Base-by-base conservation (phyloP, 768 basidiomycete genomes). In the Arthromyces matolae region DNA sequence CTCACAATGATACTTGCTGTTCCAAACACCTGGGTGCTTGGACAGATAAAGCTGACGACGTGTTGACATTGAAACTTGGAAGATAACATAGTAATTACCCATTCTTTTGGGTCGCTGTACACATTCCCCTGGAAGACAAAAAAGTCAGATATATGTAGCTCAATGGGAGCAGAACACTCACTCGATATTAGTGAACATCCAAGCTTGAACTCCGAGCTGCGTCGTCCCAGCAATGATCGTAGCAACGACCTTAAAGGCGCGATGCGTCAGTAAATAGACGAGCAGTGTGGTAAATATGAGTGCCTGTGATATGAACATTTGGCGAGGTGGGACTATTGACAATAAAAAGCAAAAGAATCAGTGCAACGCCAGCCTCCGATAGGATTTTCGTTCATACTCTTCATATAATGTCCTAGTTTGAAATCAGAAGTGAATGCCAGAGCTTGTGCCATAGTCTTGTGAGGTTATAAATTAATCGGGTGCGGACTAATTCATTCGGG, bases 361-460 rank as follows among this genome's bases (percentile, higher is more conserved):
- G n/a, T n/a, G n/a, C n/a, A n/a, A n/a, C n/a, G n/a, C n/a, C n/a
- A 13, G 19, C 14, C 19, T 34, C 23, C 4, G 8, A 5, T 33
- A 29, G 5, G 8, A 22, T 25, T 12, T 5, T 39, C 16, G 23
- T 23, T 16, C 19, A 7, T 22, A 44, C 54, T 29, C 40, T 86
- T 86, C 81, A 81, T 84, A 60, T 83, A 81, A 56, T 86, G 86
- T 6, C 83, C 86, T 36, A 88, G 81, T 66, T 92, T 91, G 61
- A 90, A 82, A 67, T 90, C 85, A 4, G 77, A 71, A 2, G 83
- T 77, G 68, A 90, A 91, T 33, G 68, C 66, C 32, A 89, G 64
- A 2, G 79, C 83, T 61, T 77, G 76, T 16, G 70, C 71, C 77
- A 82, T 77, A 5, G 78, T 79, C 70, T 64, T n/a, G 25, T n/a